Percentiles rank a stretch among this genome's conserved stretches.
phyloP scores from a whole-genome alignment of 192 early-diverging fungal genomes.

The Coemansia sp. region DNA sequence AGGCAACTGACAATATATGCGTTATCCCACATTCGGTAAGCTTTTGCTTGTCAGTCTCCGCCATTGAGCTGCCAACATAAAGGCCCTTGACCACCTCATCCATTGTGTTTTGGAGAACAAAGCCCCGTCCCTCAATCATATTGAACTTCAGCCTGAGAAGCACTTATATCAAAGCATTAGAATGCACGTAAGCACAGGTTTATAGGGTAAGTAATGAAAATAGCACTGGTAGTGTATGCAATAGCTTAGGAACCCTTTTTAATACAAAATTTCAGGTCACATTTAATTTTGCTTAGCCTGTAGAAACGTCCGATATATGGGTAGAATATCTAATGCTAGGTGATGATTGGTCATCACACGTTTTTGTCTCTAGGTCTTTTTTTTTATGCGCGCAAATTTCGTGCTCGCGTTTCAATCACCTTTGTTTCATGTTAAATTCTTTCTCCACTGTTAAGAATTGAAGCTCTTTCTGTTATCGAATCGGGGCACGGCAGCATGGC shows the following conservation, averaged over 20 bases:
- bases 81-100: constrained; percentile 42
- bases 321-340: background rate
- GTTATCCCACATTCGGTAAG: constrained; percentile 38
- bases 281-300: background rate
- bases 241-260: background rate
- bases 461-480: background rate
- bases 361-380: background rate
- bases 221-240: background rate
- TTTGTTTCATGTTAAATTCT: background rate
- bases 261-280: background rate
- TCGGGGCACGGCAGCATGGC: constrained; percentile 14
- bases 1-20: constrained; percentile 44
- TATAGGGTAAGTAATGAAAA: constrained; percentile 2
- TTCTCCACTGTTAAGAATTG: background rate
- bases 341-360: background rate
- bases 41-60: constrained; percentile 39
- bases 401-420: background rate
- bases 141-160: background rate
- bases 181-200: background rate
- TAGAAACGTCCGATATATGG: background rate
- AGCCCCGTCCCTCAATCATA: constrained; percentile 35
- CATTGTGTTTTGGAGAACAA: constrained; percentile 52
- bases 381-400: background rate
- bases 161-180: background rate
- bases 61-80: constrained; percentile 55